Evolutionary conservation across 768 basidiomycete species (phyloP), one percentile per base, ranked within the genome.

Genomic region (Rhodotorula kratochvilovae): DNA sequence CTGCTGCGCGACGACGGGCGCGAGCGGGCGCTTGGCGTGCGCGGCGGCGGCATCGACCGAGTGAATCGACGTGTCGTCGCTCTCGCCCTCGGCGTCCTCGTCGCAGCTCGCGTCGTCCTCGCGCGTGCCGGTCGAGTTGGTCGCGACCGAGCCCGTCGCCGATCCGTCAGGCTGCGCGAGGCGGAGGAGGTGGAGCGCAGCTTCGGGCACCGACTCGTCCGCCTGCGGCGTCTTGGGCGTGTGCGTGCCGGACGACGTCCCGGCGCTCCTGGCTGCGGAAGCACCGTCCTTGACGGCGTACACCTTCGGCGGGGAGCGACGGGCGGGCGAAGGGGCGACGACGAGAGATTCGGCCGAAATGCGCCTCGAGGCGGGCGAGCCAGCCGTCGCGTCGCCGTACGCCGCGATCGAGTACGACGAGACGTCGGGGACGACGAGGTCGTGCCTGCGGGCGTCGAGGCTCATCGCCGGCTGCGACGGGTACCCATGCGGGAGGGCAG

Each of bases 1-100:
- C 5, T 57, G 66, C 42, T 54, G 50, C 8, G 25, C 56, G 27
- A 45, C 29, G 39, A 46, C 57, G n/a, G 45, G 36, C 35, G 51
- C 33, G 36, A 59, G 57, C 27, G 57, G 35, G n/a, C 51, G 63
- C 39, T 59, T 59, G 53, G 50, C n/a, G 13, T 58, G 59, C 64
- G 31, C n/a, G n/a, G n/a, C n/a, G n/a, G n/a, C n/a, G n/a, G n/a
- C 46, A 21, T 68, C 73, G 43, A 51, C 63, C 55, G 70, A 71
- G 57, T 71, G 57, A 57, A 75, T 70, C 54, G 63, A 66, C 51
- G 73, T 75, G 39, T 71, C 73, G 64, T 71, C 73, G n/a, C 67
- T 69, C 64, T 71, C 70, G 33, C 70, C 73, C 45, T 75, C 73
- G 36, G 64, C 70, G 39, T 75, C 73, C 27, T 74, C 73, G 50